These are phyloP conservation scores for Deuterostichococcus epilithicus DNA, from an alignment of 139 green algal genomes.

Conservation along the genomic window DNA sequence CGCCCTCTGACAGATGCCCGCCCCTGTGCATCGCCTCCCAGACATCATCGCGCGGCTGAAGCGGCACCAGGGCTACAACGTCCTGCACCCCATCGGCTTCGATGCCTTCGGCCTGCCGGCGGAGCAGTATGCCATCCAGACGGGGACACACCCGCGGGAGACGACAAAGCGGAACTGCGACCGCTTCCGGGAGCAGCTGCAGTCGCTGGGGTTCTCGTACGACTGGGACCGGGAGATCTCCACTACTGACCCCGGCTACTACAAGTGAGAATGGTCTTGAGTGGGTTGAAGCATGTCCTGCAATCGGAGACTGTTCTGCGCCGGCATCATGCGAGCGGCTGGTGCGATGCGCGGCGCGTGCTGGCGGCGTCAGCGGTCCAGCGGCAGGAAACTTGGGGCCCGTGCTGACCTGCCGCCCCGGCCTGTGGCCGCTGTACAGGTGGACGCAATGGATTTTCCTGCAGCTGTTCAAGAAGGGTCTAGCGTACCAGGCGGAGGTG, in stretches of 20 bases:
- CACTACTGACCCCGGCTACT: constrained; percentile 90
- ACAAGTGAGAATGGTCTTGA: constrained; percentile 54
- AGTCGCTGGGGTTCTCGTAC: constrained; percentile 92
- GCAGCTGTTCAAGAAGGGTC: constrained; percentile 84
- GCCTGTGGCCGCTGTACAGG: too few species aligned
- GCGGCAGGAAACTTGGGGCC: neutral
- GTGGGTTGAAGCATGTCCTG: too few species aligned
- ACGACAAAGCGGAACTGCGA: constrained; percentile 89
- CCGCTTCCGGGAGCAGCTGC: constrained; percentile 90
- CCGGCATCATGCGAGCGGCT: too few species aligned
- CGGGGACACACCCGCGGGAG: constrained; percentile 86
- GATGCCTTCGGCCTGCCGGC: constrained; percentile 97
- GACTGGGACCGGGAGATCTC: constrained; percentile 92
- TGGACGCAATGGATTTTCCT: constrained; percentile 99
- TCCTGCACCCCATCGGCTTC: constrained; percentile 99
- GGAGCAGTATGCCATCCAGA: constrained; percentile 97
- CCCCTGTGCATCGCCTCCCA: neutral
- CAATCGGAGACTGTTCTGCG: too few species aligned
- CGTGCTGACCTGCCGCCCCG: too few species aligned
- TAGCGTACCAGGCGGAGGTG: constrained; percentile 98
- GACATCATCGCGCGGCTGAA: constrained; percentile 98
- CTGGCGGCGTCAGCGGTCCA: neutral
- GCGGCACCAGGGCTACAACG: constrained; percentile 92
- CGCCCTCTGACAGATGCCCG: too few species aligned
- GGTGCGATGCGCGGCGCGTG: too few species aligned